Evolutionary conservation across 306 rosid genomes (phyloP), one percentile per base, ranked within the genome.

Genomic region (Cicer arietinum): DNA sequence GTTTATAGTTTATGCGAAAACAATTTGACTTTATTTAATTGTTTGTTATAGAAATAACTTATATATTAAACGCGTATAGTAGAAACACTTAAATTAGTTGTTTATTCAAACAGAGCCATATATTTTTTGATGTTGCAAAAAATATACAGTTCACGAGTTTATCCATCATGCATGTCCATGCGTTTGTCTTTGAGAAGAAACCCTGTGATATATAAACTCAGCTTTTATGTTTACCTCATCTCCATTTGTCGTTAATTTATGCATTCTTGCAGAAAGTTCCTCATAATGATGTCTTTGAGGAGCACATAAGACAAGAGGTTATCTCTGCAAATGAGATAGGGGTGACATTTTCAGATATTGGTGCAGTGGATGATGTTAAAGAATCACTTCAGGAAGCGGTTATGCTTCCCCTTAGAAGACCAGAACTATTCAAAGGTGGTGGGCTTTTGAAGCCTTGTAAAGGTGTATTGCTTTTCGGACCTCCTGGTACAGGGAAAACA

Each of bases 401-500:
- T 41, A 88, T 91, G 95, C 97, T 89, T 47, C 97, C 97, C 18
- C 90, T 89, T 56, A 83, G 91, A 85, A 89, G 95, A 73, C 97
- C 97, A 53, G 89, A 91, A 51, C 93, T 91, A 43, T 91, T 91
- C 87, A 86, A 79, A 74, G 90, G 89, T 22, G 90, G 89, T 22
- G 93, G 95, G 2, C 87, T 91, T 47, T 86, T 91, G 7, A 89
- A 89, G 76, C 97, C 97, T 22, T 91, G 97, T 50, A 87, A 87
- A 80, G 95, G 97, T 13, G 87, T 89, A 61, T 77, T 91, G 83
- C 97, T 91, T 14, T 91, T 91, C 50, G 97, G 97, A 9, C 97
- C 97, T 52, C 97, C 97, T n/a, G 97, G 97, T 17, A 89, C 95
- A 8, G 93, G 97, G 14, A 91, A 91, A 79, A 91, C 92, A 69